phyloP scores from a whole-genome alignment of 2,329 filamentous ascomycete genomes.

The Aspergillus sergii region DNA sequence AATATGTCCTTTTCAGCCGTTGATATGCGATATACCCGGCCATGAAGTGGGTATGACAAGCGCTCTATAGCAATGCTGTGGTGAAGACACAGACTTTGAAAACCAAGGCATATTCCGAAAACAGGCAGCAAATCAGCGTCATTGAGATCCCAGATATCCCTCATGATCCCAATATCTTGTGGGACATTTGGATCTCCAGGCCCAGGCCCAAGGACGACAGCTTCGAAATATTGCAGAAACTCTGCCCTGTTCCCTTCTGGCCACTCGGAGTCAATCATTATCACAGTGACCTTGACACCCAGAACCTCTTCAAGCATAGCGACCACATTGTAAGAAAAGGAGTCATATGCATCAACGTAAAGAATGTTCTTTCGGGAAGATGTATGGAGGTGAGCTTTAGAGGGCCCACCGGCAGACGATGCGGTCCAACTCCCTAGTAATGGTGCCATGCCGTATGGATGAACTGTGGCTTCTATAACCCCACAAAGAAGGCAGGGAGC shows the following conservation, averaged over 20 bases:
- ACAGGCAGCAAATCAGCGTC: conserved; percentile 68
- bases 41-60: conserved; percentile 75
- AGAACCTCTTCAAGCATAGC: conserved; percentile 74
- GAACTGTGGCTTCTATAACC: neutral
- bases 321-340: conserved; percentile 93
- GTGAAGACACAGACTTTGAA: conserved; percentile 75
- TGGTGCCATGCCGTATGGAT: conserved; percentile 29
- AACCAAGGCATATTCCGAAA: conserved; percentile 85
- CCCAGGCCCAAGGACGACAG: conserved; percentile 86
- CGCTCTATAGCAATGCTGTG: conserved; percentile 69
- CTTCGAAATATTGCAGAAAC: conserved; percentile 68
- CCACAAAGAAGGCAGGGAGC: neutral
- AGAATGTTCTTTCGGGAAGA: conserved; percentile 58
- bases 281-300: conserved; percentile 66
- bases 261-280: conserved; percentile 67
- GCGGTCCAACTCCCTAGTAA: conserved; percentile 31
- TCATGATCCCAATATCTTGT: conserved; percentile 82
- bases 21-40: conserved; percentile 71
- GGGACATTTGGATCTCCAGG: conserved; percentile 75
- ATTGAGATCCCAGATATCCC: conserved; percentile 70
- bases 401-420: conserved; percentile 6
- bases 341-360: conserved; percentile 95
- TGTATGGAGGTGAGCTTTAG: neutral
- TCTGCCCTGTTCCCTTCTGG: conserved; percentile 48
- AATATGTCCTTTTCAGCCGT: conserved; percentile 69